These are phyloP conservation scores for Earliella scabrosa DNA, from an alignment of 1,284 basidiomycete species.

Conservation along the genomic window DNA sequence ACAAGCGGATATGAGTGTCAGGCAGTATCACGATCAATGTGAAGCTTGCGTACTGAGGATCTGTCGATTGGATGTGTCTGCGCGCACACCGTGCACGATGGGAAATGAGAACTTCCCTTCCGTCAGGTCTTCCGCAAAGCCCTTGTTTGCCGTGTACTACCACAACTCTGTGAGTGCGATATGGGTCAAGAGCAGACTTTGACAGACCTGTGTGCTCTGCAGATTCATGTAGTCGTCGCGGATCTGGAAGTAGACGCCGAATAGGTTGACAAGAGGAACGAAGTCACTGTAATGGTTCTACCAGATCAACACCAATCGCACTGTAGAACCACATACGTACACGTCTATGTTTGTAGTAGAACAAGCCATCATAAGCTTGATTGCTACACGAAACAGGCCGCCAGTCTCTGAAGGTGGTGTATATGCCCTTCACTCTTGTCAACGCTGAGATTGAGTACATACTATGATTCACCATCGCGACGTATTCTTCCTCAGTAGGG, in stretches of 20 bases:
- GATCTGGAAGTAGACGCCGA: constrained; percentile 96
- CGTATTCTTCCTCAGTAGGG: constrained; percentile 94
- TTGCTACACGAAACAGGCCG: constrained; percentile 89
- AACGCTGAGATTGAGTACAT: constrained; percentile 33
- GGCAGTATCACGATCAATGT: not conserved
- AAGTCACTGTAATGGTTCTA: constrained; percentile 65
- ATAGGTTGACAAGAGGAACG: constrained; percentile 91
- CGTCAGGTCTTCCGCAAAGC: constrained; percentile 92
- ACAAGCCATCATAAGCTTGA: constrained; percentile 97
- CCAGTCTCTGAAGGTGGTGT: constrained; percentile 78
- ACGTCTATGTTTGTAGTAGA: constrained; percentile 62
- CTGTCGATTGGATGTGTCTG: constrained; percentile 74
- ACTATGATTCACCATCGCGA: constrained; percentile 98
- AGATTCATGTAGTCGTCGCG: constrained; percentile 98
- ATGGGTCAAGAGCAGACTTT: not conserved
- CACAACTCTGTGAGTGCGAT: not conserved
- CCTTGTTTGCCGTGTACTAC: constrained; percentile 92
- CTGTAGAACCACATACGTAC: constrained; percentile 42
- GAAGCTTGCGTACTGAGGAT: constrained; percentile 72
- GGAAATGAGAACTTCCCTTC: constrained; percentile 98
- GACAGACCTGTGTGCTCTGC: constrained; percentile 75
- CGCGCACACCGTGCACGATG: constrained; percentile 86
- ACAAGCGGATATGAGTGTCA: not conserved
- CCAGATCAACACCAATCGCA: not conserved
- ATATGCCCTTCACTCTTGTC: not conserved